Percentiles rank a stretch among this genome's conserved stretches.
Conservation (phyloP, 2,329 filamentous ascomycete species). For the Colletotrichum sp. region DNA sequence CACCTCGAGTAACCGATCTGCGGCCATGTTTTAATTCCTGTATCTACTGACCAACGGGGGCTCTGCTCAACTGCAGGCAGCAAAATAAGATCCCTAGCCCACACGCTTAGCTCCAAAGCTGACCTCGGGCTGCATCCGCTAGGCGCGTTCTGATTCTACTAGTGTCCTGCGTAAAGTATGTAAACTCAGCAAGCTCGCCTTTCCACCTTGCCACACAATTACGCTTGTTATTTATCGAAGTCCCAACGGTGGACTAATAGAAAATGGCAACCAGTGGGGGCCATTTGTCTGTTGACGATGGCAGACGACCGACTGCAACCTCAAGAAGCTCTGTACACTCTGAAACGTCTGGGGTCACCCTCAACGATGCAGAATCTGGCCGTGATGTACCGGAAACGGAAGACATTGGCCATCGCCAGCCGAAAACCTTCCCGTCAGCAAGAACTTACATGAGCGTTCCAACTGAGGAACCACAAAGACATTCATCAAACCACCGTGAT, state of each 20-base stretch:
- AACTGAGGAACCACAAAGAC: neutral
- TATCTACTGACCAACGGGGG: neutral
- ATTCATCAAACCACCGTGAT: rapidly evolving
- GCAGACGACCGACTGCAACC: neutral
- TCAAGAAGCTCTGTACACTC: neutral
- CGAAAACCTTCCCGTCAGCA: neutral
- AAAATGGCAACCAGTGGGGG: neutral
- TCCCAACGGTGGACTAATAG: neutral
- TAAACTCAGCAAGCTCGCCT: neutral
- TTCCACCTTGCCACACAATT: neutral
- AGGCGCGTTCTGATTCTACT: neutral
- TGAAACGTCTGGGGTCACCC: neutral
- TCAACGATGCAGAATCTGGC: neutral
- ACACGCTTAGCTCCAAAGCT: neutral
- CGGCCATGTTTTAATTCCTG: neutral
- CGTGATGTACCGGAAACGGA: rapidly evolving
- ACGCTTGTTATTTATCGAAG: neutral
- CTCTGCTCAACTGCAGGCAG: neutral
- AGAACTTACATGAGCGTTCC: neutral
- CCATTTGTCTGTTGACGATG: neutral
- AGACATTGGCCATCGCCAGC: neutral
- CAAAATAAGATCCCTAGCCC: neutral
- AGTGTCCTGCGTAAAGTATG: neutral
- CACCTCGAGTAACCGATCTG: neutral
- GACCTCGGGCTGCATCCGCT: neutral